Conservation (phyloP, 345 rosid species). For the Salix purpurea region DNA sequence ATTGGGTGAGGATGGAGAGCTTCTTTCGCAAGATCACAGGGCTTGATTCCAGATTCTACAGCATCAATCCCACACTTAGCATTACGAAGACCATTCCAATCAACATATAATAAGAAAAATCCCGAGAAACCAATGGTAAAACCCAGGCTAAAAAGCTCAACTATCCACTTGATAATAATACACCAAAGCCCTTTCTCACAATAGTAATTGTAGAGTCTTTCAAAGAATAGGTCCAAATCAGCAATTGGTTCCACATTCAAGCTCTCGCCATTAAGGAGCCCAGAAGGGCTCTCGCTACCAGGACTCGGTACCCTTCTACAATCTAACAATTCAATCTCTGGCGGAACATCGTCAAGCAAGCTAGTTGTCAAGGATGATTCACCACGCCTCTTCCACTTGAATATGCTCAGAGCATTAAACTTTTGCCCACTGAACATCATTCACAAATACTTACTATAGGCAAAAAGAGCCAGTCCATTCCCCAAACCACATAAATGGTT, state of each 20-base stretch:
- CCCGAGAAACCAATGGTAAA: slow-evolving; percentile 93
- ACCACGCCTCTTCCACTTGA: slow-evolving; percentile 67
- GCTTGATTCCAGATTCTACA: slow-evolving; percentile 90
- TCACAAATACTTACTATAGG: slow-evolving; percentile 46
- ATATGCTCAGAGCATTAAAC: slow-evolving; percentile 52
- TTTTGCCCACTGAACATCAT: slow-evolving; percentile 85
- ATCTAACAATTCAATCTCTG: slow-evolving; percentile 84
- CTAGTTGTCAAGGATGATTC: slow-evolving; percentile 67
- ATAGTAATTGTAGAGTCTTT: slow-evolving; percentile 84
- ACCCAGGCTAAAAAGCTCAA: slow-evolving; percentile 83
- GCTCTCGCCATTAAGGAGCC: slow-evolving; percentile 90
- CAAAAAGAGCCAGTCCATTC: slow-evolving; percentile 77
- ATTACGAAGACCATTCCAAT: slow-evolving; percentile 96
- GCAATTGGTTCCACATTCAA: slow-evolving; percentile 71
- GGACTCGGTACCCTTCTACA: slow-evolving; percentile 83
- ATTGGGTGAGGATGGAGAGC: slow-evolving; percentile 85
- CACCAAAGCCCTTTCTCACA: slow-evolving; percentile 97
- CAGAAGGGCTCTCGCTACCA: slow-evolving; percentile 96
- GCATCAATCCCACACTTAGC: slow-evolving; percentile 99
- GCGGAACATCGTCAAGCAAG: slow-evolving; percentile 74
- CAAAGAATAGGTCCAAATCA: slow-evolving; percentile 92
- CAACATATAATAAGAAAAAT: slow-evolving; percentile 86
- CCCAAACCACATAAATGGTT: slow-evolving; percentile 37
- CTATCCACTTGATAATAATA: slow-evolving; percentile 89
- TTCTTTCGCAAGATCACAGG: slow-evolving; percentile 93